A percentile compares a stretch with the other conserved stretches of the same genome.
phyloP scores from a whole-genome alignment of 441 rosid species.

The Theobroma grandiflorum region DNA sequence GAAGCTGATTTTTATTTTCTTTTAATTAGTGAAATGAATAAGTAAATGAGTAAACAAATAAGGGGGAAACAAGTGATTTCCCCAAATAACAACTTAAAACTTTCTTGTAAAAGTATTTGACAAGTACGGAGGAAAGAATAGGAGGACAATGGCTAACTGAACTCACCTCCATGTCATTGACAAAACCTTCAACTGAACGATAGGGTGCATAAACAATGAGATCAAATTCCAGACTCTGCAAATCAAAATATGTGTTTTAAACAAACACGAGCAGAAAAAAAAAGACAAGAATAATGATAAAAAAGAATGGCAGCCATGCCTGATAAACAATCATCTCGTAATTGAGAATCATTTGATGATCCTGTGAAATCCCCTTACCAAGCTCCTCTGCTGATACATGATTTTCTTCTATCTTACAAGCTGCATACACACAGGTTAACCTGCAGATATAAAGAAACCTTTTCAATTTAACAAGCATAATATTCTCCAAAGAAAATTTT shows the following conservation, averaged over 20 bases:
- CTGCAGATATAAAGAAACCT: constrained; percentile 43
- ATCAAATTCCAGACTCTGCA: constrained; percentile 96
- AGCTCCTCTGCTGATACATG: constrained; percentile 99
- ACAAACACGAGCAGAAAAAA: constrained; percentile 8
- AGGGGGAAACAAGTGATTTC: neutral
- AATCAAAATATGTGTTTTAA: constrained; percentile 29
- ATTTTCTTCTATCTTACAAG: constrained; percentile 98
- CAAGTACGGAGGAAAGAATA: neutral
- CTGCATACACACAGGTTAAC: constrained; percentile 95
- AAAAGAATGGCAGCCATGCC: constrained; percentile 60
- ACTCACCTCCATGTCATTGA: constrained; percentile 74
- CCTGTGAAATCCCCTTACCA: constrained; percentile 97
- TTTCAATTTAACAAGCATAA: neutral
- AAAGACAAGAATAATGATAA: constrained; percentile 12
- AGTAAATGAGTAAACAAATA: neutral
- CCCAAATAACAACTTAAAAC: neutral
- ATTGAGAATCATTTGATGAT: constrained; percentile 96
- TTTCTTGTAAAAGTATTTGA: neutral
- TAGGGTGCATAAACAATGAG: constrained; percentile 93
- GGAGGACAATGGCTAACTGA: constrained; percentile 11
- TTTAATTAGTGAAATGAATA: neutral
- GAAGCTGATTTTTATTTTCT: neutral
- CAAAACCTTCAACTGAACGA: constrained; percentile 91
- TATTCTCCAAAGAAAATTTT: neutral
- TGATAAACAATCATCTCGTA: constrained; percentile 96